Evolutionary conservation across 129 eudicot species (phyloP).

Genomic region (Dittrichia graveolens): DNA sequence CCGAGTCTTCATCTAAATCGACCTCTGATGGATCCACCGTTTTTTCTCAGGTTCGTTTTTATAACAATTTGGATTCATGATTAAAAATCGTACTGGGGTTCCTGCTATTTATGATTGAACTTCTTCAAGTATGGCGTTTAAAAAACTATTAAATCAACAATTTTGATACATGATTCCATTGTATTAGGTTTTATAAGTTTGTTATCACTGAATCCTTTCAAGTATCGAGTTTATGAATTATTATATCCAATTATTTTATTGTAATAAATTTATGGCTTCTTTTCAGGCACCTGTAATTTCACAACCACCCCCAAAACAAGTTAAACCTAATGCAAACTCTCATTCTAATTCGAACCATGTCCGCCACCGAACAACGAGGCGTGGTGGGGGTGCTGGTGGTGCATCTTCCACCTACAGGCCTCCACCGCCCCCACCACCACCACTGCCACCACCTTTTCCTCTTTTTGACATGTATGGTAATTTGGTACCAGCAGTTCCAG

Average conservation of each 20-base stretch:
- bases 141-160: too few relatives aligned
- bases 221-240: not conserved
- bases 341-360: constrained; percentile 41
- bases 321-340: constrained; percentile 40
- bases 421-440: constrained; percentile 38
- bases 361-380: constrained; percentile 28
- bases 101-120: too few relatives aligned
- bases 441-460: constrained; percentile 59
- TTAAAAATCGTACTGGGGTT: too few relatives aligned
- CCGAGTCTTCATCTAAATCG: constrained; percentile 26
- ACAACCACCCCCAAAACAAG: constrained; percentile 49
- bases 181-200: constrained; percentile 13
- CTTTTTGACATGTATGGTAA: constrained; percentile 45
- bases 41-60: constrained; percentile 41
- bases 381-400: constrained; percentile 47
- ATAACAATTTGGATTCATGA: constrained; percentile 1
- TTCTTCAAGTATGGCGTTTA: too few relatives aligned
- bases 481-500: constrained; percentile 42
- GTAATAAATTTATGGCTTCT: not conserved
- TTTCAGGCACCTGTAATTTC: constrained; percentile 55
- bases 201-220: too few relatives aligned
- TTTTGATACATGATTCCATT: too few relatives aligned
- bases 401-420: constrained; percentile 36
- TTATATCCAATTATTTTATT: not conserved
- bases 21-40: constrained; percentile 44